Evolutionary conservation across 352 stramenopile species (phyloP), one percentile per base, ranked within the genome.

Genomic region (Pythium aristosporum): DNA sequence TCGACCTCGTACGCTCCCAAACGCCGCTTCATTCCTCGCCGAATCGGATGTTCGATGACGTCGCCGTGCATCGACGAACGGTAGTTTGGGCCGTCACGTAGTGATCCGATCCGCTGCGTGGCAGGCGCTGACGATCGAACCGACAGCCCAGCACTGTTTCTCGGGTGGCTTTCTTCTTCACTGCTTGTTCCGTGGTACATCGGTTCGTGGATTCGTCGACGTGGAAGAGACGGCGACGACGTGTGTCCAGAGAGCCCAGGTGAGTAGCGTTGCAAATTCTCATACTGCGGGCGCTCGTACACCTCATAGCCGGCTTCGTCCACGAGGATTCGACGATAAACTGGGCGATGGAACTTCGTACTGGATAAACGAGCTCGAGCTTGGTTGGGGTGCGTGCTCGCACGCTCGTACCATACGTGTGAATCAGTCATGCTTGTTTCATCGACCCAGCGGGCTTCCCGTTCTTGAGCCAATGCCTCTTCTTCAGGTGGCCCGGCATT

Each of bases 291-390:
- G 12, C 23, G 34, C 13, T 65, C 50, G 10, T 43, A 42, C 6
- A 67, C 32, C 42, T 60, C 60, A 25, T 67, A 67, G 2, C 60
- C 60, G 12, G 51, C 41, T 56, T 67, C 60, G 41, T 67, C 60
- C 23, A 67, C 60, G 3, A 67, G 23, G 16, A 67, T 41, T 15
- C 52, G 60, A 32, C 60, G 60, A 49, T 67, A 67, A 2, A 60
- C 20, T 4, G 60, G 50, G 32, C 60, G 60, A 44, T 57, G 49
- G 39, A 34, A 53, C 9, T 49, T 42, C n/a, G 58, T n/a, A 16
- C 16, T 7, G 10, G 32, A 20, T 5, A 23, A 41, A 25, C 49
- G 58, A 25, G 25, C 3, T 2, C 37, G 48, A 41, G 50, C 32
- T 10, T 57, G 30, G 18, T 57, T 57, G 25, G 48, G 34, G 8